phyloP scores from a whole-genome alignment of 1,284 basidiomycete genomes.

The Microbotryum saponariae region DNA sequence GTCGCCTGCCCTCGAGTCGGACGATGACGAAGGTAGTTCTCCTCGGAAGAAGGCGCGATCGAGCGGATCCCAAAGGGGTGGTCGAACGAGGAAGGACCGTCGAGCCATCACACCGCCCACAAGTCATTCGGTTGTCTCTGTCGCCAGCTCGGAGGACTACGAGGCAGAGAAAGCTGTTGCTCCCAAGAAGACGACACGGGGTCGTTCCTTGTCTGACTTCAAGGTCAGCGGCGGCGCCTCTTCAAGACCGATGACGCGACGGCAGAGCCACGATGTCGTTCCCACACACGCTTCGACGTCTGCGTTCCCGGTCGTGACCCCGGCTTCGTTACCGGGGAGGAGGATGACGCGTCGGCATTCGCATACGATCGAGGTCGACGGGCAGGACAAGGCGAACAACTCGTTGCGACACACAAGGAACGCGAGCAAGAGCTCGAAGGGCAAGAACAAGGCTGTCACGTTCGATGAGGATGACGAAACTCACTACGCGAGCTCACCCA shows the following conservation, averaged over 20 bases:
- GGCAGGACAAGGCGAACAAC: neutral
- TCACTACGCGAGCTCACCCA: slow-evolving; percentile 8
- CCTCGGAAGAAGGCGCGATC: neutral
- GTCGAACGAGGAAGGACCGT: neutral
- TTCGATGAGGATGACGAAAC: slow-evolving; percentile 2
- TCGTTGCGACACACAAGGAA: neutral
- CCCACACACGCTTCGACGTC: neutral
- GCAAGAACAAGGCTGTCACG: slow-evolving; percentile 1
- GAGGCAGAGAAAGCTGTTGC: too few relatives aligned
- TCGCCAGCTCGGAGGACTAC: too few relatives aligned
- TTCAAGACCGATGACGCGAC: slow-evolving; percentile 1
- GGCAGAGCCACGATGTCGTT: too few relatives aligned
- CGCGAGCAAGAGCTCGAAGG: neutral
- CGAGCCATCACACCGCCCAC: neutral
- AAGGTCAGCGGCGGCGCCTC: too few relatives aligned
- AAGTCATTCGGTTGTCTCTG: neutral
- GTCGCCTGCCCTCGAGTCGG: slow-evolving; percentile 4
- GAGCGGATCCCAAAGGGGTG: neutral
- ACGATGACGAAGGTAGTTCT: too few relatives aligned
- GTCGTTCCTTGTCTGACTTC: too few relatives aligned
- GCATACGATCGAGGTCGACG: neutral
- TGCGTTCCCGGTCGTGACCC: neutral
- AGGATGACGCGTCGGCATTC: slow-evolving; percentile 1
- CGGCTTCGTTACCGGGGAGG: neutral
- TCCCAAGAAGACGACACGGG: too few relatives aligned